These are phyloP conservation scores for Leptographium procerum DNA, from an alignment of 2,329 filamentous ascomycete genomes.

Conservation along the genomic window DNA sequence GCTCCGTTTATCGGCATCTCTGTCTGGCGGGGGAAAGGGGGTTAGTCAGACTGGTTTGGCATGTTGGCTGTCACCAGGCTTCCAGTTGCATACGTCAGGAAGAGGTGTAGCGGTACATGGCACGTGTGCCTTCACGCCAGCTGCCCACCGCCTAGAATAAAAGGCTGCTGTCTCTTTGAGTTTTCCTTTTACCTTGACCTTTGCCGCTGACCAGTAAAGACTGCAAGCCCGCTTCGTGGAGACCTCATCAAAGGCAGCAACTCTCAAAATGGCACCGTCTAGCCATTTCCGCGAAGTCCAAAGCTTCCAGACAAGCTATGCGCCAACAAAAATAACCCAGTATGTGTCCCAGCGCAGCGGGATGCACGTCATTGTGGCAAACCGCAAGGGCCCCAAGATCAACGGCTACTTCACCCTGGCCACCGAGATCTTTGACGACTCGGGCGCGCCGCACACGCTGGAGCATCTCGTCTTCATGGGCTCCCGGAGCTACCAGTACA, in stretches of 20 bases:
- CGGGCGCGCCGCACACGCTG: slow-evolving; percentile 79
- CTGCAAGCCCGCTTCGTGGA: not conserved
- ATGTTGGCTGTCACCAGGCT: not conserved
- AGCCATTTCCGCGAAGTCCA: slow-evolving; percentile 71
- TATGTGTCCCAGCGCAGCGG: slow-evolving; percentile 94
- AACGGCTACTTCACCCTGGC: slow-evolving; percentile 91
- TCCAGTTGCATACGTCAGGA: not conserved
- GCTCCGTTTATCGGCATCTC: not conserved
- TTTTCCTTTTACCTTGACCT: not conserved
- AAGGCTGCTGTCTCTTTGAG: not conserved
- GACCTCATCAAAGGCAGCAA: not conserved
- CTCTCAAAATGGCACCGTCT: slow-evolving; percentile 37
- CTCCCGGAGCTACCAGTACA: slow-evolving; percentile 86
- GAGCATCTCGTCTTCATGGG: slow-evolving; percentile 82
- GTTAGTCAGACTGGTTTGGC: not conserved
- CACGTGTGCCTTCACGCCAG: not conserved
- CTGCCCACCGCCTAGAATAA: not conserved
- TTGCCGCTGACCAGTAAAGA: not conserved
- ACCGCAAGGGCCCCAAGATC: slow-evolving; percentile 88
- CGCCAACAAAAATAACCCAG: slow-evolving; percentile 76
- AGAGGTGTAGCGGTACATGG: not conserved
- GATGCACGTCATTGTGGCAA: slow-evolving; percentile 86
- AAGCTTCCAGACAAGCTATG: slow-evolving; percentile 81
- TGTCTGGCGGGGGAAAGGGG: not conserved
- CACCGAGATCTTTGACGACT: slow-evolving; percentile 96